Base-by-base conservation (phyloP, 1,139 yeast genomes). In the Blastobotrys apis region DNA sequence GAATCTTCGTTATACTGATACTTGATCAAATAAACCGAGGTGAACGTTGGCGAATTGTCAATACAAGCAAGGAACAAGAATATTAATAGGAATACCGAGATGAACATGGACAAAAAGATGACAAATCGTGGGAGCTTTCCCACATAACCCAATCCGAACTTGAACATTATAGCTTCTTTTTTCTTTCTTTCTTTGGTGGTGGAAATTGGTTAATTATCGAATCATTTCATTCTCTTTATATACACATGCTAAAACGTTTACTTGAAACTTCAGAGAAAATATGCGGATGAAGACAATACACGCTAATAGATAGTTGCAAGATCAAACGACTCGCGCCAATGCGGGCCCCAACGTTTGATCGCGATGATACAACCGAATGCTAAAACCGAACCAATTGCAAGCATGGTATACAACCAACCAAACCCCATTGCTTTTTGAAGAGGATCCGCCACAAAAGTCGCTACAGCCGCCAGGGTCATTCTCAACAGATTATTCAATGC, bases 401-500 rank as follows among this genome's bases (percentile, higher is more conserved):
- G 66, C 54, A 86, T 81, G 12, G 84, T 72, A 54, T 77, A 81
- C 46, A 85, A 67, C 54, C 84, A 76, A 0, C 95, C 95, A 1
- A 77, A 69, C 0, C 90, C 88, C 58, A 87, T 69, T 10, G 63
- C 64, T 4, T 2, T 80, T 80, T 25, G 60, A 57, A 39, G 79
- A 62, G 95, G 94, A 39, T 81, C 88, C 1, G 83, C 78, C 12
- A 81, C 71, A 61, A 87, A 87, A 0, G 90, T 80, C 5, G 86
- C 90, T 3, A 74, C 69, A 0, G 94, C 86, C 0, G 94, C 95
- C 51, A 84, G 67, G 1, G 79, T 67, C 71, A 80, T 84, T 56
- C 95, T 72, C 32, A 82, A 69, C 49, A 87, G 72, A 57, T 86
- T 87, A 57, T 84, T 86, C 46, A 87, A 63, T 0, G 95, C 95